Base-by-base conservation (phyloP, 192 early-diverging fungal species). In the Lunasporangiospora selenospora region DNA sequence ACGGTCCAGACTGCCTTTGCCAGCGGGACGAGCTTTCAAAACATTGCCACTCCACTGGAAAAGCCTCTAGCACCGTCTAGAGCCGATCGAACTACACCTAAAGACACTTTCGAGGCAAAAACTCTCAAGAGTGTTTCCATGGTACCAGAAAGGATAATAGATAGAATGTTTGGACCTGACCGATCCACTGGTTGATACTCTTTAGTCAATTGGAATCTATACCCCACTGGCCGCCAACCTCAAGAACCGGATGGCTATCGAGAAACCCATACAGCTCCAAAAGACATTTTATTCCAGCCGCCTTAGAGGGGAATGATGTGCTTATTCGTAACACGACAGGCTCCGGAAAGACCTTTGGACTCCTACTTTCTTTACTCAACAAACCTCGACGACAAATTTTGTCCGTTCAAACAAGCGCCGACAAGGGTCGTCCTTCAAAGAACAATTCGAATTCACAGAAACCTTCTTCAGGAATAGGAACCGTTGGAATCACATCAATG, bases 281-380 rank as follows among this genome's bases (percentile, higher is more conserved):
- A 19, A n/a, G 44, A 21, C 27, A 55, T 24, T 75, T 80, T 31
- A 81, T 84, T 9, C 80, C 82, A 2, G 49, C 67, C 8, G 77
- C 83, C 19, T 53, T 81, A 0, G 16, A 53, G 4, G 73, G 75
- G 7, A 65, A 62, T 23, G 82, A 86, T 39, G 65, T 86, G 0
- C 38, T 84, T 18, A 61, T 86, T 21, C 67, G 81, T 16, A 83
- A 86, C 46, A 53, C 67, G 0, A 82, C 85, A 4, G 85, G 85
- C 15, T 83, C 82, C 3, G 85, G 85, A 15, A 86, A 86, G 53
- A 78, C 82, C 18, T 84, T 86, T 60, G 85, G 82, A 2, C 51
- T 84, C 38, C 65, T 80, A 9, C 44, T 84, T 4, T 39, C 82
- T 2, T 51, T 84, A 12, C 62, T 81, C 6, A 75, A 41, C n/a